phyloP scores from a whole-genome alignment of 2,329 filamentous ascomycete species.

The Aspergillus luchuensis region DNA sequence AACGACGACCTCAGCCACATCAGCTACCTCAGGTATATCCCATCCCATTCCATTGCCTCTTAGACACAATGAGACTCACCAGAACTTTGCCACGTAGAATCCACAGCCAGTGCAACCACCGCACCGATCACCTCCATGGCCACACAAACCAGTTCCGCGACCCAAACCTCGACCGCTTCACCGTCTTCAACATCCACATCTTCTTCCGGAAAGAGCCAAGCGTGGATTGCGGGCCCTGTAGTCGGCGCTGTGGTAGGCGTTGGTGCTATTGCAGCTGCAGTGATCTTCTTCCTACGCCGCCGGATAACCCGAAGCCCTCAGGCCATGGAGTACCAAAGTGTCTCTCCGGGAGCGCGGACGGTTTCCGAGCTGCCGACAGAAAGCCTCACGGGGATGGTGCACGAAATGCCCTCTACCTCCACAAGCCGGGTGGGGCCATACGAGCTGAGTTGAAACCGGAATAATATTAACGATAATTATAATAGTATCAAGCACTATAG shows the following conservation, averaged over 20 bases:
- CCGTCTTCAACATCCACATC: background rate
- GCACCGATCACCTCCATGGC: background rate
- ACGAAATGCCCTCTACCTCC: background rate
- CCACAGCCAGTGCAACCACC: background rate
- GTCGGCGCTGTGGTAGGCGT: background rate
- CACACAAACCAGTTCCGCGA: background rate
- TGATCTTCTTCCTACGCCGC: background rate
- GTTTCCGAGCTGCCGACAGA: background rate
- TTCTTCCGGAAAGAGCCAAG: background rate
- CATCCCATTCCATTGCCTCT: no score
- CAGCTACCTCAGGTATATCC: background rate
- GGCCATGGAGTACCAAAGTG: background rate
- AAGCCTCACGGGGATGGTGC: background rate
- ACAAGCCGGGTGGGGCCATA: background rate
- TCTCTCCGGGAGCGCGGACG: background rate
- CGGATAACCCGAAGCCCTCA: background rate
- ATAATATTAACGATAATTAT: no score
- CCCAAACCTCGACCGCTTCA: background rate
- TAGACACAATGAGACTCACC: background rate
- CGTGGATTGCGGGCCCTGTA: background rate
- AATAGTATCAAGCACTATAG: no score
- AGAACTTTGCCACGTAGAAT: background rate
- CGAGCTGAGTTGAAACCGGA: background rate
- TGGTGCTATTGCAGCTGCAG: background rate
- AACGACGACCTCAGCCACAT: background rate